Evolutionary conservation across 345 rosid species (phyloP).

Genomic region (Rhizophora apiculata): DNA sequence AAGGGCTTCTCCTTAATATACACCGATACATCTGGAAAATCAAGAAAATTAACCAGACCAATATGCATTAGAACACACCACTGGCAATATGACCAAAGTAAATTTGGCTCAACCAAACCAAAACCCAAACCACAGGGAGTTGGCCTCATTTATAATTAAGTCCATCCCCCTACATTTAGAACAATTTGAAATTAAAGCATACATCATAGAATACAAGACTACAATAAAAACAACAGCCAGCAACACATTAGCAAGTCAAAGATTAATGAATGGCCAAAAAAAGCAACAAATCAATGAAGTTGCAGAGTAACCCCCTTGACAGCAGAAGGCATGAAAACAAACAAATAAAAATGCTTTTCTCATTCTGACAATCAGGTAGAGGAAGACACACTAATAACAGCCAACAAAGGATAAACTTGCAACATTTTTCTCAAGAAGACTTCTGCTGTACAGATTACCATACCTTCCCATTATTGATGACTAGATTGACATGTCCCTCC

Average conservation of each 20-base stretch:
- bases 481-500: conserved; percentile 70
- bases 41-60: conserved; percentile 9
- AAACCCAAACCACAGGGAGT: neutral
- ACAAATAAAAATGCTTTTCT: neutral
- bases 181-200: neutral
- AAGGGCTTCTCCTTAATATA: conserved; percentile 61
- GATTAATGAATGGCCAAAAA: neutral
- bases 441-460: conserved; percentile 3
- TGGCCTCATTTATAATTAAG: neutral
- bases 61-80: neutral
- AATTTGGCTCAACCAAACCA: neutral
- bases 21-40: conserved; percentile 73
- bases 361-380: no score
- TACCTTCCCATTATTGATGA: conserved; percentile 78
- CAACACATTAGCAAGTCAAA: neutral
- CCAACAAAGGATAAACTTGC: no score
- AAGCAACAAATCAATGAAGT: conserved; percentile 2
- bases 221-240: neutral
- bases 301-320: neutral
- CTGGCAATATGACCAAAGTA: neutral
- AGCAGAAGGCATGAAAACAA: conserved; percentile 6
- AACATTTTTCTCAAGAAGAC: no score
- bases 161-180: neutral
- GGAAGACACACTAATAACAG: no score
- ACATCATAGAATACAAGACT: conserved; percentile 3